phyloP scores from a whole-genome alignment of 2,329 filamentous ascomycete genomes.

The Curvularia eragrostidis region DNA sequence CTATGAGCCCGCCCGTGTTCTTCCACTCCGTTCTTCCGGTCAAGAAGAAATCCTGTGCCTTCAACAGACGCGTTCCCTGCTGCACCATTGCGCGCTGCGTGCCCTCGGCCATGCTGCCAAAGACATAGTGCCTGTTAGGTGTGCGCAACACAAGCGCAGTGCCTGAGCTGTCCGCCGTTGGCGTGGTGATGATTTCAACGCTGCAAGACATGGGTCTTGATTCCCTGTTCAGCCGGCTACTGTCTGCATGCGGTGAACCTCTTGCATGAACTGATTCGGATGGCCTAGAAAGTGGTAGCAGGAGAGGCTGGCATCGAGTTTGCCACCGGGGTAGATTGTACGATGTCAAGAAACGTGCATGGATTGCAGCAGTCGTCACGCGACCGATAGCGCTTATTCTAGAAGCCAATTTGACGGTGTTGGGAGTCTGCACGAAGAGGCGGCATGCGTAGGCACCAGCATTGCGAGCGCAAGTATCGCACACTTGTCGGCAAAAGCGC shows the following conservation, averaged over 20 bases:
- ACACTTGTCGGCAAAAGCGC: conserved; percentile 4
- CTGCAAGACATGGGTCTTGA: conserved; percentile 69
- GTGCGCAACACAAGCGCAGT: conserved; percentile 80
- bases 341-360: conserved; percentile 19
- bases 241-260: not conserved
- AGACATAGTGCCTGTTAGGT: conserved; percentile 74
- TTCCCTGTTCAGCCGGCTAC: not conserved
- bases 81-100: conserved; percentile 79
- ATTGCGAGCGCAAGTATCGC: not conserved
- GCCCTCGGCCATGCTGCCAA: conserved; percentile 84
- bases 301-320: conserved; percentile 8
- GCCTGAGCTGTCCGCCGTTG: conserved; percentile 86
- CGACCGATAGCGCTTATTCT: conserved; percentile 30
- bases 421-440: conserved; percentile 6
- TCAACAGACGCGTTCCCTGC: conserved; percentile 68
- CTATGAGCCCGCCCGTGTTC: conserved; percentile 80
- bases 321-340: conserved; percentile 5
- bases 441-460: conserved; percentile 14
- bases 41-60: conserved; percentile 80
- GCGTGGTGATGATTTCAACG: conserved; percentile 78
- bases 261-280: not conserved
- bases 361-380: conserved; percentile 36
- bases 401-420: conserved; percentile 41
- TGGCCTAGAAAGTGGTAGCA: conserved; percentile 20
- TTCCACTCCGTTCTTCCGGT: conserved; percentile 79